Conservation (phyloP, 2,329 filamentous ascomycete genomes). For the Diplodia intermedia region DNA sequence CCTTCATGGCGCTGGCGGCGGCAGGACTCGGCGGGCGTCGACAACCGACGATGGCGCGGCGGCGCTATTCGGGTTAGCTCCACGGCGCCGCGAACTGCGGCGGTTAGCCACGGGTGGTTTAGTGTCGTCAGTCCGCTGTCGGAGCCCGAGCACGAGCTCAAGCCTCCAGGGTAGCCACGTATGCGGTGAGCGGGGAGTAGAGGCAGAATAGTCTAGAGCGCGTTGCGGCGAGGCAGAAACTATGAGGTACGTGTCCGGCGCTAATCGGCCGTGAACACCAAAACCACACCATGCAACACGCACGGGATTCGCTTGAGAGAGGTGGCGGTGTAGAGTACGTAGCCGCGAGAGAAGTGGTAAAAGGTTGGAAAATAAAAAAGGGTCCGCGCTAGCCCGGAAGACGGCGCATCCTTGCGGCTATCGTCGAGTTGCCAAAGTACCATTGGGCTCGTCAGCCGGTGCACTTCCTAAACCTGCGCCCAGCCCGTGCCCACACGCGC, state of each 20-base stretch:
- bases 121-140: neutral
- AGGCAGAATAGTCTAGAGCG: neutral
- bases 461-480: neutral
- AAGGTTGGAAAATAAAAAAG: conserved; percentile 1
- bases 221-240: neutral
- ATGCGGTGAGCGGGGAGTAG: neutral
- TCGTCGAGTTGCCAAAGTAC: neutral
- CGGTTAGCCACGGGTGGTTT: neutral
- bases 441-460: conserved; percentile 2
- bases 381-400: neutral
- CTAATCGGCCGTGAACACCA: neutral
- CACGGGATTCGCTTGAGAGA: neutral
- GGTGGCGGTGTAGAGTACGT: neutral
- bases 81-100: neutral
- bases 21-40: no score
- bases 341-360: neutral
- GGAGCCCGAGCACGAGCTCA: neutral
- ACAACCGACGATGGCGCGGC: neutral
- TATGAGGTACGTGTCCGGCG: neutral
- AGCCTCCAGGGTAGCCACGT: neutral
- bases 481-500: conserved; percentile 1
- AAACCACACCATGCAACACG: neutral
- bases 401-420: neutral
- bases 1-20: neutral
- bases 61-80: neutral